Evolutionary conservation across 2,329 filamentous ascomycete genomes (phyloP).

Genomic region (Ophiocordyceps robertsii): DNA sequence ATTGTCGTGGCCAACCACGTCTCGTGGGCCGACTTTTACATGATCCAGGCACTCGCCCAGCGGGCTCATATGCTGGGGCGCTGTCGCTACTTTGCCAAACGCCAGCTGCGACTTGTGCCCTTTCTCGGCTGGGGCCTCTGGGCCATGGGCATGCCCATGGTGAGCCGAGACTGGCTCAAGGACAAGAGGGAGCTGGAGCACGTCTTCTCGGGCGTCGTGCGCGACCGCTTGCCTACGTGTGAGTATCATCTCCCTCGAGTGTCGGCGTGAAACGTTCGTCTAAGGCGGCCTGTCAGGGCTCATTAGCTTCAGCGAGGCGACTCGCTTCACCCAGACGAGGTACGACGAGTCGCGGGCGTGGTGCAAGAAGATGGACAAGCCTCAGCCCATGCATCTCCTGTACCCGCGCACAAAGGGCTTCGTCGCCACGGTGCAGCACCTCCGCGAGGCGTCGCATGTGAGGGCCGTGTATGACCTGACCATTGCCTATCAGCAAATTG

Average conservation of each 20-base stretch:
- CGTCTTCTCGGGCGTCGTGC: constrained; percentile 40
- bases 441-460: constrained; percentile 35
- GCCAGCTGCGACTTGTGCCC: constrained; percentile 42
- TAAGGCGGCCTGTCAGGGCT: constrained; percentile 31
- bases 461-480: constrained; percentile 42
- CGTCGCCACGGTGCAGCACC: constrained; percentile 41
- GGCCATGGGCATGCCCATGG: constrained; percentile 52
- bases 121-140: constrained; percentile 51
- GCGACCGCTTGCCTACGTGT: constrained; percentile 43
- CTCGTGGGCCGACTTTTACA: constrained; percentile 50
- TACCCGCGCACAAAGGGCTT: constrained; percentile 50
- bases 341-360: constrained; percentile 35
- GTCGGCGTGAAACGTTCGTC: not conserved
- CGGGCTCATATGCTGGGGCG: constrained; percentile 43
- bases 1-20: constrained; percentile 49
- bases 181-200: constrained; percentile 42
- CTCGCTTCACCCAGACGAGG: constrained; percentile 41
- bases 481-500: constrained; percentile 35
- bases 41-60: constrained; percentile 44
- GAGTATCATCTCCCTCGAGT: constrained; percentile 13
- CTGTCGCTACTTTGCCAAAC: constrained; percentile 50
- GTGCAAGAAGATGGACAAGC: constrained; percentile 35
- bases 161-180: constrained; percentile 43
- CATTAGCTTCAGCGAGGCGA: constrained; percentile 52
- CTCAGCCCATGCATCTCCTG: constrained; percentile 41